These are phyloP conservation scores for Phialophora tarda DNA, from an alignment of 2,329 filamentous ascomycete species.

Conservation along the genomic window DNA sequence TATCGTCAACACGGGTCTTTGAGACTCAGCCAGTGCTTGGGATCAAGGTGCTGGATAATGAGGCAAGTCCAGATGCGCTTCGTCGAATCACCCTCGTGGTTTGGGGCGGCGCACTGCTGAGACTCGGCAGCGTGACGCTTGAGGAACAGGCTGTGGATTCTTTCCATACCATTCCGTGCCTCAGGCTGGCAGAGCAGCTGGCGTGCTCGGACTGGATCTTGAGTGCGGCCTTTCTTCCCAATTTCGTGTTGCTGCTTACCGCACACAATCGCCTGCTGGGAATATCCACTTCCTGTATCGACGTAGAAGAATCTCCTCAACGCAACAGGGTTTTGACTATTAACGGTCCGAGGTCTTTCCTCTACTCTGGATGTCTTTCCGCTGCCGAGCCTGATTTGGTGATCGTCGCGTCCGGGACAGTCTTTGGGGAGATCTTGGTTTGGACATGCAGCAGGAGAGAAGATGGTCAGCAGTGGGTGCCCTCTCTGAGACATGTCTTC, in stretches of 20 bases:
- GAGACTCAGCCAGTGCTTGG: conserved; percentile 31
- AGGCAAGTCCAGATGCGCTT: conserved; percentile 27
- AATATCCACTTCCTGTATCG: conserved; percentile 43
- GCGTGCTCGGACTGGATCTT: conserved; percentile 77
- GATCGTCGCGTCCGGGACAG: conserved; percentile 84
- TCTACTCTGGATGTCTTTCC: conserved; percentile 80
- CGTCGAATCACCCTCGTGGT: conserved; percentile 43
- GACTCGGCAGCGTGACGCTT: conserved; percentile 37
- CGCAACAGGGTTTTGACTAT: conserved; percentile 50
- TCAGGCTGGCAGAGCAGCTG: conserved; percentile 50
- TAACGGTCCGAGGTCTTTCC: conserved; percentile 71
- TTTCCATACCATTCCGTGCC: conserved; percentile 12
- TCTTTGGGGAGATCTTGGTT: conserved; percentile 90
- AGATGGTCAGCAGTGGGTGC: conserved; percentile 37
- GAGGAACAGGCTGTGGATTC: background rate
- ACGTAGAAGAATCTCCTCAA: conserved; percentile 37
- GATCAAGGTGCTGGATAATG: conserved; percentile 28
- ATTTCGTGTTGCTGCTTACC: conserved; percentile 69
- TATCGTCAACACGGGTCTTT: conserved; percentile 41
- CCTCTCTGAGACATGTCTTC: conserved; percentile 61
- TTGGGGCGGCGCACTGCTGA: conserved; percentile 69
- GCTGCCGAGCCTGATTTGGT: conserved; percentile 66
- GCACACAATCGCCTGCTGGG: conserved; percentile 82
- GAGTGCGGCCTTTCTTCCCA: conserved; percentile 57
- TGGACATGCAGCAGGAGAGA: conserved; percentile 69